These are phyloP conservation scores for Trichoderma simmonsii DNA, from an alignment of 2,329 filamentous ascomycete genomes.

Conservation along the genomic window DNA sequence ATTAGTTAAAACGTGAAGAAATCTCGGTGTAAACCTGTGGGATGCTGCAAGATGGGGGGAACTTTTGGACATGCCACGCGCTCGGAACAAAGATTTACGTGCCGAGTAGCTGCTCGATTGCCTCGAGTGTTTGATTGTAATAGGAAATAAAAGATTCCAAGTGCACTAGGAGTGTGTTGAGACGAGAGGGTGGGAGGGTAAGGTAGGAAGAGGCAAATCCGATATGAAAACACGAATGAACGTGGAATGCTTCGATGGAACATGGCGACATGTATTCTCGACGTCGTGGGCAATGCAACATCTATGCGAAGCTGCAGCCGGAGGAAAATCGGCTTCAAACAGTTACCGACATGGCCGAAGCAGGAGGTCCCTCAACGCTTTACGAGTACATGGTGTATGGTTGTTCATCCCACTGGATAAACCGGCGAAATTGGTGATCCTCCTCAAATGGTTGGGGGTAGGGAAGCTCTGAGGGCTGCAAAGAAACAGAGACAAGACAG, in stretches of 20 bases:
- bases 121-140: not conserved
- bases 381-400: not conserved
- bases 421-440: not conserved
- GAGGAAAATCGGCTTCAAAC: conserved; percentile 19
- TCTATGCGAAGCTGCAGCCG: not conserved
- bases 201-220: not conserved
- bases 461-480: not conserved
- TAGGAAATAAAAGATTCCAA: not conserved
- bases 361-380: not conserved
- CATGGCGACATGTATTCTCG: not conserved
- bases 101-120: not conserved
- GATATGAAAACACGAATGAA: not conserved
- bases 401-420: not conserved
- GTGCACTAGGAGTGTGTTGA: not conserved
- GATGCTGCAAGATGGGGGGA: not conserved
- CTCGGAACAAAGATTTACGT: conserved; percentile 5
- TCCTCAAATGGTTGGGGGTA: not conserved
- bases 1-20: not conserved
- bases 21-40: not conserved
- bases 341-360: conserved; percentile 14
- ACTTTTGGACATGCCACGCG: not conserved
- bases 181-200: not conserved
- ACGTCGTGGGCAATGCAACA: not conserved
- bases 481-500: not conserved
- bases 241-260: not conserved